Evolutionary conservation across 306 rosid genomes (phyloP), one percentile per base, ranked within the genome.

Genomic region (Casuarina equisetifolia): DNA sequence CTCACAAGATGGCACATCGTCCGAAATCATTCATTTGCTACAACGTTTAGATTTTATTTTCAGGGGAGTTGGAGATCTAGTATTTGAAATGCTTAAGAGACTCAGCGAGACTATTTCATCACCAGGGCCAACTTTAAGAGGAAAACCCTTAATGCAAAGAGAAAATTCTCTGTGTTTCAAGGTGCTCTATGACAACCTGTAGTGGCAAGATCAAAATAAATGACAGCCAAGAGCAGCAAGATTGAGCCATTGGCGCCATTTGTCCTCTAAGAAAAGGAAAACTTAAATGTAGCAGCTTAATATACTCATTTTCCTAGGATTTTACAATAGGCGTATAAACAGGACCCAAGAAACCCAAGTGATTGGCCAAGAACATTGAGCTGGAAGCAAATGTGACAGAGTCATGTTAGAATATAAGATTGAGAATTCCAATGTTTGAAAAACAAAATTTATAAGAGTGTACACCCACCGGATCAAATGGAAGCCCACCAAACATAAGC

Each of bases 341-440:
- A 81, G 25, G 96, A 90, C 6, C 98, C 98, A 36, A 91, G 35
- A 76, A 91, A 89, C 73, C 96, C 88, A 77, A 90, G 81, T 62
- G 87, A 77, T 78, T 91, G 96, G 36, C 97, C 93, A 42, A 88
- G 82, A 73, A 93, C 81, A 78, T 94, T 91, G 46, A 89, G 35
- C 94, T 88, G 69, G 42, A 49, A 67, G 63, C 59, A 42, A 74
- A 70, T 19, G 73, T 54, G 57, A 36, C 39, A 69, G 70, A 38
- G n/a, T 55, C 51, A 38, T 17, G 72, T 76, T 51, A 36, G n/a
- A 51, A 68, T 63, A 20, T 3, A 45, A 44, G n/a, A 61, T 45
- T 51, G 5, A 62, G 4, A 53, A 42, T 39, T 46, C 61, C 52
- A 40, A 6, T 35, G 3, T 54, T 2, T 43, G 40, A 12, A 11